A percentile compares a stretch with the other conserved stretches of the same genome.
Evolutionary conservation across 345 rosid species (phyloP).

Genomic region (Eutrema heterophyllum): DNA sequence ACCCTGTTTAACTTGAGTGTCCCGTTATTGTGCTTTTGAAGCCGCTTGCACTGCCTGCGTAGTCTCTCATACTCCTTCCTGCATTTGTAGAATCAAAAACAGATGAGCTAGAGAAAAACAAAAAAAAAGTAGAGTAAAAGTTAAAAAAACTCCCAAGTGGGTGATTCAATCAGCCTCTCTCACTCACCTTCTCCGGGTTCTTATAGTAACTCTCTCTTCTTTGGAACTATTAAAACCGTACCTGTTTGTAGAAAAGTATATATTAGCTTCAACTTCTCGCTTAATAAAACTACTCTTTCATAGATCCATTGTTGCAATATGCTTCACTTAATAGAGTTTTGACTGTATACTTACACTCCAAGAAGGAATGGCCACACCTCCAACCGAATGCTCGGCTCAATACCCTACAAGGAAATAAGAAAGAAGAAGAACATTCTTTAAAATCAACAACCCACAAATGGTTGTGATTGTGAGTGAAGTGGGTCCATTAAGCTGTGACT

Average conservation of each 20-base stretch:
- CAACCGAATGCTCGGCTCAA: slow-evolving; percentile 77
- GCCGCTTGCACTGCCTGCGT: slow-evolving; percentile 60
- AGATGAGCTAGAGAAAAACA: not conserved
- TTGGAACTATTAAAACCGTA: slow-evolving; percentile 70
- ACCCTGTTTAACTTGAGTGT: slow-evolving; percentile 37
- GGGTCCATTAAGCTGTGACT: slow-evolving; percentile 34
- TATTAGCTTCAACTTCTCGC: not conserved
- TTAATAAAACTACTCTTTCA: not conserved
- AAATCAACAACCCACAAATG: not conserved
- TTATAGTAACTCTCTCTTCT: slow-evolving; percentile 67
- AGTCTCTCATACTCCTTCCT: slow-evolving; percentile 92
- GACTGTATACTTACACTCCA: slow-evolving; percentile 70
- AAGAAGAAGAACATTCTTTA: slow-evolving; percentile 1
- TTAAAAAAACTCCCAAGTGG: not conserved
- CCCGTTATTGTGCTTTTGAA: slow-evolving; percentile 39
- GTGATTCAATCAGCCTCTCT: slow-evolving; percentile 21
- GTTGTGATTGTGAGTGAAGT: not conserved
- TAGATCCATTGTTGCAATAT: not conserved
- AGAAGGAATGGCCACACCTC: slow-evolving; percentile 99
- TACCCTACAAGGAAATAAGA: slow-evolving; percentile 54
- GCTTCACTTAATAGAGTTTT: not conserved
- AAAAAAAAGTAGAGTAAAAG: not conserved
- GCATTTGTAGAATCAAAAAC: slow-evolving; percentile 27
- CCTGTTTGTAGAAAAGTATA: slow-evolving; percentile 34
- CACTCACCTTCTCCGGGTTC: slow-evolving; percentile 74